These are phyloP conservation scores for Parathielavia appendiculata DNA, from an alignment of 495 filamentous ascomycete genomes.

Conservation along the genomic window DNA sequence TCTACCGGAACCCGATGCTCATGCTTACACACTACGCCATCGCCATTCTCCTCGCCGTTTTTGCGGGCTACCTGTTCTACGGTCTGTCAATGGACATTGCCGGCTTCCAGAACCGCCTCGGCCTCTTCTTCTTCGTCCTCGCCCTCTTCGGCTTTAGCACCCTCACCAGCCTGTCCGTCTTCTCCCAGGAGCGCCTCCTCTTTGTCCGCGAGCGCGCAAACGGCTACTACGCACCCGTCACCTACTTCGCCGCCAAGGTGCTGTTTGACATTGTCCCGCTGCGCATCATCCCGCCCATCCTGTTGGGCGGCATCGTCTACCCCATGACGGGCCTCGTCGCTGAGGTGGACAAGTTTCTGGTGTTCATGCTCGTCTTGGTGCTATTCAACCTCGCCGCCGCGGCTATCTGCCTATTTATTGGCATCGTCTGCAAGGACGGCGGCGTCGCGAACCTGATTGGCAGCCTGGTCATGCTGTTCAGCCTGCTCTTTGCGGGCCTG, in stretches of 20 bases:
- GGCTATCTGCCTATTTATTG: slow-evolving; percentile 91
- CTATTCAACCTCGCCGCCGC: slow-evolving; percentile 95
- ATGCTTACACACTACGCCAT: slow-evolving; percentile 99
- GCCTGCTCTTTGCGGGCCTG: slow-evolving; percentile 86
- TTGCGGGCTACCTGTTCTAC: slow-evolving; percentile 94
- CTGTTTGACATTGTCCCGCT: slow-evolving; percentile 93
- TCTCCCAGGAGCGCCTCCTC: slow-evolving; percentile 83
- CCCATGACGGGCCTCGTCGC: slow-evolving; percentile 93
- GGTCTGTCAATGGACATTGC: slow-evolving; percentile 91
- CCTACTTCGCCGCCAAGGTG: slow-evolving; percentile 94
- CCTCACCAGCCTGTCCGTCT: slow-evolving; percentile 86
- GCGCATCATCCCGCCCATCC: slow-evolving; percentile 87
- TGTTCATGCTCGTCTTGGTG: slow-evolving; percentile 85
- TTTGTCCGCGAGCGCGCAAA: slow-evolving; percentile 95
- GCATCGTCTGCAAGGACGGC: slow-evolving; percentile 84
- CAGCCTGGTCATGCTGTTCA: slow-evolving; percentile 96
- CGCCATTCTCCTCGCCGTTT: slow-evolving; percentile 86
- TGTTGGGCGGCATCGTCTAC: slow-evolving; percentile 96
- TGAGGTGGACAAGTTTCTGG: slow-evolving; percentile 76
- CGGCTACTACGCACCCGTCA: slow-evolving; percentile 93
- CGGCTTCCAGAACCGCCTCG: slow-evolving; percentile 97
- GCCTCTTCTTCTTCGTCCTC: slow-evolving; percentile 95
- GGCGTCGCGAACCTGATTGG: slow-evolving; percentile 95
- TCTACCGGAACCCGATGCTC: slow-evolving; percentile 95
- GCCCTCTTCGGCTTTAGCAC: slow-evolving; percentile 97